Conservation (phyloP, 2,329 filamentous ascomycete species). For the Paraphoma sp. region DNA sequence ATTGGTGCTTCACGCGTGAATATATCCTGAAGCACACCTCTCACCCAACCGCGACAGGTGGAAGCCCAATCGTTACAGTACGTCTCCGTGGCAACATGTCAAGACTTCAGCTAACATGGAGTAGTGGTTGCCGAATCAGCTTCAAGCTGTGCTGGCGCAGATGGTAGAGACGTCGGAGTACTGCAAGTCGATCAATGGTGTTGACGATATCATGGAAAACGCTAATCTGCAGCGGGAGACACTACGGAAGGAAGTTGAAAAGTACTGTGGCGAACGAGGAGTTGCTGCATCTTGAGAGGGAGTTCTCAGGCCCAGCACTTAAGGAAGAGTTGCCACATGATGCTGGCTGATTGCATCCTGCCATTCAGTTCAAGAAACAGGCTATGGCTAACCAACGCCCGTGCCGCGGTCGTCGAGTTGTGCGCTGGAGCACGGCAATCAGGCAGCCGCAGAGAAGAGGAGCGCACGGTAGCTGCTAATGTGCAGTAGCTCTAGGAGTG, state of each 20-base stretch:
- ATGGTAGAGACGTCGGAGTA: conserved; percentile 67
- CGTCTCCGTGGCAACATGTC: conserved; percentile 12
- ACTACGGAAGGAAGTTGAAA: conserved; percentile 74
- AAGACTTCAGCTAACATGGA: conserved; percentile 10
- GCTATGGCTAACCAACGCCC: too few relatives aligned
- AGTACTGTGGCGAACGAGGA: conserved; percentile 73
- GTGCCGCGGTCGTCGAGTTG: too few relatives aligned
- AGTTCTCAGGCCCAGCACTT: not conserved
- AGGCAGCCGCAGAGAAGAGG: not conserved
- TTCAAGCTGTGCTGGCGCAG: conserved; percentile 74
- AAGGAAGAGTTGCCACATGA: not conserved
- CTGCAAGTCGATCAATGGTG: conserved; percentile 54
- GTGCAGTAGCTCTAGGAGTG: not conserved
- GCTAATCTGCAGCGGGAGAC: conserved; percentile 69
- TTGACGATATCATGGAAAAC: conserved; percentile 71
- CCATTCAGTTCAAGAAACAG: too few relatives aligned
- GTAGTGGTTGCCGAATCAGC: conserved; percentile 79
- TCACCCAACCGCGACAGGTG: conserved; percentile 80
- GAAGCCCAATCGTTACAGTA: conserved; percentile 78
- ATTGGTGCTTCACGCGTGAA: conserved; percentile 86
- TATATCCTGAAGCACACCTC: conserved; percentile 81
- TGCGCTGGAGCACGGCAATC: not conserved
- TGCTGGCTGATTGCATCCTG: not conserved
- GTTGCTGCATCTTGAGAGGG: conserved; percentile 35
- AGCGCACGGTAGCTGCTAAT: not conserved